Evolutionary conservation across 2,329 filamentous ascomycete species (phyloP).

Genomic region (Monosporascus sp.): DNA sequence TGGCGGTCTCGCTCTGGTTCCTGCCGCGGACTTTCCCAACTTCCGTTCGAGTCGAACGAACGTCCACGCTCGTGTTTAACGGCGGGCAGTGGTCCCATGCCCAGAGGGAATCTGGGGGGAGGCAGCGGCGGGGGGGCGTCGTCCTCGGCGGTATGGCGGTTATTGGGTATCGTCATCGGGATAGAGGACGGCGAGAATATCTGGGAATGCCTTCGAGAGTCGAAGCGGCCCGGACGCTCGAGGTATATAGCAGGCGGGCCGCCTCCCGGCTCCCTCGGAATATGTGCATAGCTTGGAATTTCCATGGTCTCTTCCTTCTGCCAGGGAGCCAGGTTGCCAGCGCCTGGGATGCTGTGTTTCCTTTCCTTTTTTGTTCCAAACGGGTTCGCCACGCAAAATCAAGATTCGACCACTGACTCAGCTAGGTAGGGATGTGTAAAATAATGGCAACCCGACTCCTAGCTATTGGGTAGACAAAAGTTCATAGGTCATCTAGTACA

Average conservation of each 20-base stretch:
- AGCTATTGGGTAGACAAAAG: constrained; percentile 3
- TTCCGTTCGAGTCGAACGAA: constrained; percentile 23
- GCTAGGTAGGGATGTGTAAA: constrained; percentile 1
- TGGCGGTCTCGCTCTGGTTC: constrained; percentile 18
- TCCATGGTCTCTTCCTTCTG: constrained; percentile 18
- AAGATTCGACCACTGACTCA: constrained; percentile 8
- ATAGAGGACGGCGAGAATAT: constrained; percentile 27
- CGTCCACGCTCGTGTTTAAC: constrained; percentile 20
- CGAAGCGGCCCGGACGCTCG: constrained; percentile 18
- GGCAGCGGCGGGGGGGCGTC: constrained; percentile 31
- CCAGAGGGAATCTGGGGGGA: constrained; percentile 27
- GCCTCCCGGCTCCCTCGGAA: constrained; percentile 24
- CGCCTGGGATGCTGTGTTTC: not conserved
- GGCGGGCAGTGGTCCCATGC: constrained; percentile 16
- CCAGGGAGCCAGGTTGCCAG: not conserved
- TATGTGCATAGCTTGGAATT: constrained; percentile 23
- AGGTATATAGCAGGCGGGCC: constrained; percentile 26
- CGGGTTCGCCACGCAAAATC: constrained; percentile 13
- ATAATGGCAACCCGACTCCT: constrained; percentile 2
- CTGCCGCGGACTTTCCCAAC: constrained; percentile 21
- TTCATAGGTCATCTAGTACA: constrained; percentile 9
- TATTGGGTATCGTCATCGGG: constrained; percentile 31
- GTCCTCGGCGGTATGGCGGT: constrained; percentile 24
- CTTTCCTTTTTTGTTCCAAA: constrained; percentile 2
- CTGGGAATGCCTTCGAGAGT: constrained; percentile 18